Percentiles rank a stretch among this genome's conserved stretches.
These are phyloP conservation scores for Boletus insuetus DNA, from an alignment of 768 basidiomycete species.

Conservation along the genomic window DNA sequence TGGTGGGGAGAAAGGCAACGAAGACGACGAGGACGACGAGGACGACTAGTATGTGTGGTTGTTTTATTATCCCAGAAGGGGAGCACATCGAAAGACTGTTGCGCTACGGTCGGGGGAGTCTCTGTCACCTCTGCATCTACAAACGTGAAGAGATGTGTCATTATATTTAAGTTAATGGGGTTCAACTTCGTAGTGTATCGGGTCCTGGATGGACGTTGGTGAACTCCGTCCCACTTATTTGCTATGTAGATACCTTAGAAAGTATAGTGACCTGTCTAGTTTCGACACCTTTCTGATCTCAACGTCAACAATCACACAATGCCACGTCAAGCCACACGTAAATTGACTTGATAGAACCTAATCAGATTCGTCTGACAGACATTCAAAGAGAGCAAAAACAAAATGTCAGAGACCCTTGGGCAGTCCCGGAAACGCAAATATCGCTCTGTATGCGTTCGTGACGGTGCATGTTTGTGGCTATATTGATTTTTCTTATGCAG, in stretches of 20 bases:
- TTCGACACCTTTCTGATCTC: no score
- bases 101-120: background rate
- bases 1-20: conserved; percentile 58
- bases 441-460: conserved; percentile 40
- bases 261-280: background rate
- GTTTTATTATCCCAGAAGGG: background rate
- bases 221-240: conserved; percentile 3
- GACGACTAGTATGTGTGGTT: conserved; percentile 33
- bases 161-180: conserved; percentile 31
- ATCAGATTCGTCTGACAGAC: background rate
- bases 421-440: conserved; percentile 46
- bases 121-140: conserved; percentile 1
- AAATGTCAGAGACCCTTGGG: conserved; percentile 21
- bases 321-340: background rate
- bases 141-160: conserved; percentile 5
- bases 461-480: background rate
- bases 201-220: background rate
- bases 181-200: conserved; percentile 6
- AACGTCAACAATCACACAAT: background rate
- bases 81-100: background rate
- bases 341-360: background rate
- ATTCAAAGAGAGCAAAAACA: background rate
- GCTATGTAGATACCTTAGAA: conserved; percentile 21
- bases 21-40: conserved; percentile 47
- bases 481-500: conserved; percentile 32